Percentiles rank a stretch among this genome's conserved stretches.
phyloP scores from a whole-genome alignment of 1,139 yeast species.

The Arxiozyma slooffiae region DNA sequence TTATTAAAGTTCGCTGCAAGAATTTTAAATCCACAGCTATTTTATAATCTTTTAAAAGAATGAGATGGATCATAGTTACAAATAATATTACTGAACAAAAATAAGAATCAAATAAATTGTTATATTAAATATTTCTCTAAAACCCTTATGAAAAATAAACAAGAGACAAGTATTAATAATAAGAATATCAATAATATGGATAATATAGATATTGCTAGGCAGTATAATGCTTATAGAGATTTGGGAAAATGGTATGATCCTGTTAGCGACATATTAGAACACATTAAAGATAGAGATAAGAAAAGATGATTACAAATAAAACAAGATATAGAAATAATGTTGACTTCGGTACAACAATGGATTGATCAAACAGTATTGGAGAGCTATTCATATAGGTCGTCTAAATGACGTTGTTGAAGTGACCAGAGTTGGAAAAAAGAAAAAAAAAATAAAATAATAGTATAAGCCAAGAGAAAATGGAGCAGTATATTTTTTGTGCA shows the following conservation, averaged over 20 bases:
- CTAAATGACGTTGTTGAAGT: background rate
- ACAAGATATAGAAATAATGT: background rate
- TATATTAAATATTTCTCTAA: background rate
- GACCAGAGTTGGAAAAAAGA: background rate
- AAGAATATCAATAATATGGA: background rate
- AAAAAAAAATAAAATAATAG: background rate
- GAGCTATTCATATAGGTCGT: background rate
- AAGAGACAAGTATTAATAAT: background rate
- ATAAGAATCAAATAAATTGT: background rate
- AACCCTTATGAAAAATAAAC: background rate
- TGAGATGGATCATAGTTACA: constrained; percentile 12
- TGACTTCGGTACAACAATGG: background rate
- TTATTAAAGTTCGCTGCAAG: constrained; percentile 16
- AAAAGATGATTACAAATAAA: background rate
- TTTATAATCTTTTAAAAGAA: constrained; percentile 13
- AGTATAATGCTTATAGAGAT: background rate
- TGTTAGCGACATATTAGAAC: background rate
- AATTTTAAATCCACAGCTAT: constrained; percentile 11
- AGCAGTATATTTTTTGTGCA: too few relatives aligned
- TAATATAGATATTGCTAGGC: background rate
- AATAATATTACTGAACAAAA: background rate
- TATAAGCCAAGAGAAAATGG: too few relatives aligned
- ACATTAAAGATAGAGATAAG: background rate
- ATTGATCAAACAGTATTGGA: constrained; percentile 1
- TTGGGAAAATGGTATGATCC: background rate